A percentile compares a stretch with the other conserved stretches of the same genome.
Conservation (phyloP, 208 protist species). For the Acanthamoeba royreba region DNA sequence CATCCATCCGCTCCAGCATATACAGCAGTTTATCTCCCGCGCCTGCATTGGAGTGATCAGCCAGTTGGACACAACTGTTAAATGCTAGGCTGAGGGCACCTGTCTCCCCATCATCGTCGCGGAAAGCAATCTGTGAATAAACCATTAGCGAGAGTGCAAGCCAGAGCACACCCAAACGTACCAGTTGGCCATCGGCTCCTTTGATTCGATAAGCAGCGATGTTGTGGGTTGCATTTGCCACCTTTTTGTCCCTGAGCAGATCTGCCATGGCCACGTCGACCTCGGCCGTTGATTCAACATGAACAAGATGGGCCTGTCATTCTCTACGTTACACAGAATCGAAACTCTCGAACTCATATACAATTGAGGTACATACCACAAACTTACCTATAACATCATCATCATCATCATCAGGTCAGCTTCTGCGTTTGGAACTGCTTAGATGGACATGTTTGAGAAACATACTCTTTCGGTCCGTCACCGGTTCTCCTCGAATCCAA, state of each 20-base stretch:
- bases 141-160: no score
- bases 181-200: not conserved
- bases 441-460: not conserved
- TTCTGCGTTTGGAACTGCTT: no score
- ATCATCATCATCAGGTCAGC: no score
- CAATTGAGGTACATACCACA: no score
- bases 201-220: slow-evolving; percentile 93
- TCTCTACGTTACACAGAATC: no score
- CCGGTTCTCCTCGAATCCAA: not conserved
- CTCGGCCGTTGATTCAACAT: slow-evolving; percentile 17
- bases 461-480: slow-evolving; percentile 34
- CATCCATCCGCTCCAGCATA: slow-evolving; percentile 55
- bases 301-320: slow-evolving; percentile 49
- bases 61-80: not conserved
- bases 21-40: slow-evolving; percentile 53
- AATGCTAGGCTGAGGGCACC: no score
- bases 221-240: slow-evolving; percentile 75
- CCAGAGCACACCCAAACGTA: no score
- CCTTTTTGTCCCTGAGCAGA: slow-evolving; percentile 55
- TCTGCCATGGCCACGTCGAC: slow-evolving; percentile 30
- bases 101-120: slow-evolving; percentile 93
- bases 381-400: no score
- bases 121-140: slow-evolving; percentile 85
- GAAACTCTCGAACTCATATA: no score
- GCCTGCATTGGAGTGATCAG: not conserved